Evolutionary conservation across 2,329 filamentous ascomycete genomes (phyloP).

Genomic region (Nothopassalora personata): DNA sequence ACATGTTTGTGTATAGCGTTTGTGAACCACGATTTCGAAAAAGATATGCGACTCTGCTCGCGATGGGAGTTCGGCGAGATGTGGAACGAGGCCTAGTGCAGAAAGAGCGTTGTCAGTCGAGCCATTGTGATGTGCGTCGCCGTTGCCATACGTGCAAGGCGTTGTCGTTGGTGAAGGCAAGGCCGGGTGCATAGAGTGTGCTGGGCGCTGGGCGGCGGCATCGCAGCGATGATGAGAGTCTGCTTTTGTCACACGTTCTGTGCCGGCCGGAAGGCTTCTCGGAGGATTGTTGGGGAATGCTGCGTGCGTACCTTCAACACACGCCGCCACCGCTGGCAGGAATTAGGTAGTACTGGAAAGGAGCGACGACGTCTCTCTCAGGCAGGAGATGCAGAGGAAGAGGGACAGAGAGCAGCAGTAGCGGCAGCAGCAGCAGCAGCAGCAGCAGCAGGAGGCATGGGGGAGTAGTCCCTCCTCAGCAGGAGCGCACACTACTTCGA

Average conservation of each 20-base stretch:
- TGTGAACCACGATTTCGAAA: not conserved
- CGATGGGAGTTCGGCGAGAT: not conserved
- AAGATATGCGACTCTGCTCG: not conserved
- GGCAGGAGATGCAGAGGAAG: not conserved
- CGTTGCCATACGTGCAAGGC: not conserved
- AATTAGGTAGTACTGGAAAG: not conserved
- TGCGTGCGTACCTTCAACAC: not conserved
- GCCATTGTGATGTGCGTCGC: not conserved
- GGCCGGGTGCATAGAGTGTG: not conserved
- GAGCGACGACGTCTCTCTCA: not conserved
- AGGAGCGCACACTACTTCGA: not conserved
- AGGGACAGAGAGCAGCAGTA: not conserved
- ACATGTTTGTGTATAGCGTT: conserved; percentile 42
- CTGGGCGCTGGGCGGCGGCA: not conserved
- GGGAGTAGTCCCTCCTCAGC: not conserved
- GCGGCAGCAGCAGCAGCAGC: not conserved
- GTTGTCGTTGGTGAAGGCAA: not conserved
- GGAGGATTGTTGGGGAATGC: not conserved
- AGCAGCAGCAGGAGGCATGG: too few species aligned
- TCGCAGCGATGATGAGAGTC: not conserved
- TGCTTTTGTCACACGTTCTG: not conserved
- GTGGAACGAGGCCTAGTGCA: not conserved
- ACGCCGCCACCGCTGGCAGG: not conserved
- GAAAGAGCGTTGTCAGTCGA: not conserved
- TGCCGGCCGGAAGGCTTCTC: not conserved